phyloP scores from a whole-genome alignment of 495 filamentous ascomycete species.

The Aspergillus leporis region DNA sequence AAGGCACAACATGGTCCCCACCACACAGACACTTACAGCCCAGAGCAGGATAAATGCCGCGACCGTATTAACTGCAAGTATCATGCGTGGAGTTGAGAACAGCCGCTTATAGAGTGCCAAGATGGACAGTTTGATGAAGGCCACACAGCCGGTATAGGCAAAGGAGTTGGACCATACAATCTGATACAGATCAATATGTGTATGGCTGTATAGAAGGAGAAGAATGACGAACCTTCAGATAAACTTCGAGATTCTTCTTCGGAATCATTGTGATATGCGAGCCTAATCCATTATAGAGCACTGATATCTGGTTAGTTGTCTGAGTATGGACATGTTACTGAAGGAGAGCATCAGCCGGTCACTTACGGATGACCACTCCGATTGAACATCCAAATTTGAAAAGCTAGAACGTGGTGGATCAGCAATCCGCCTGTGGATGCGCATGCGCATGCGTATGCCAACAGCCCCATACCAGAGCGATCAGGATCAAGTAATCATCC shows the following conservation, averaged over 20 bases:
- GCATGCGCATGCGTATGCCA: neutral
- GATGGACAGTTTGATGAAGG: constrained; percentile 46
- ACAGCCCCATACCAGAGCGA: constrained; percentile 29
- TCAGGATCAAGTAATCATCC: constrained; percentile 43
- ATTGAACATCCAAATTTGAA: constrained; percentile 40
- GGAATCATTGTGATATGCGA: constrained; percentile 37
- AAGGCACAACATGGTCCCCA: constrained; percentile 35
- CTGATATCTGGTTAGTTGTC: constrained; percentile 9
- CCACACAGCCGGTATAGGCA: constrained; percentile 30
- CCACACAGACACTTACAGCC: constrained; percentile 30
- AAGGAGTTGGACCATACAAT: constrained; percentile 29
- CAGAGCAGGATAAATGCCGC: constrained; percentile 31
- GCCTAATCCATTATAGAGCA: constrained; percentile 34
- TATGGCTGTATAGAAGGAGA: neutral
- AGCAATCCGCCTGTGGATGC: neutral
- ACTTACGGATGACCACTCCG: constrained; percentile 31
- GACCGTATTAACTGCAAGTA: constrained; percentile 27
- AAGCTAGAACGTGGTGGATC: constrained; percentile 16
- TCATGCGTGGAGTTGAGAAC: constrained; percentile 32
- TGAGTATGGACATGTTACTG: neutral
- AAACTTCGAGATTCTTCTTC: constrained; percentile 24
- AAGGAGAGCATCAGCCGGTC: neutral
- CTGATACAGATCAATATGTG: constrained; percentile 9
- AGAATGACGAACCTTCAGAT: constrained; percentile 27
- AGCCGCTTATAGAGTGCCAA: constrained; percentile 42